Base-by-base conservation (phyloP, 1,284 basidiomycete genomes). In the Apiotrichum montevideense region DNA sequence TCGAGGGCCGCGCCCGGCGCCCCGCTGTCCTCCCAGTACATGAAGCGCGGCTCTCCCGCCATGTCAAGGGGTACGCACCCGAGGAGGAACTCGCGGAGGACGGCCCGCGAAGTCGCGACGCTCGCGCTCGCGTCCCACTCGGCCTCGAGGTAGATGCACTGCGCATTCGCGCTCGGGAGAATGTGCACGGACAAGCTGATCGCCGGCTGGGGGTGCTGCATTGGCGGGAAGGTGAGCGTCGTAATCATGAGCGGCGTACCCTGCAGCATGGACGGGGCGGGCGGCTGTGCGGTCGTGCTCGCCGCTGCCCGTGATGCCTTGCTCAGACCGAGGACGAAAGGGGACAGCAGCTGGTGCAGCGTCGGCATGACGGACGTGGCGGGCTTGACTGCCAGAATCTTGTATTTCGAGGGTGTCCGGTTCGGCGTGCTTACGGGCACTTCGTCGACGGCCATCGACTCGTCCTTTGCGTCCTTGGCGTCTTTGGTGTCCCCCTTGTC, bases 291-390 rank as follows among this genome's bases (percentile, higher is more conserved):
- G 2, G 72, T 73, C 4, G 65, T 67, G 6, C 61, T 63, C 15
- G 72, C 70, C 10, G 68, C 69, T 2, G 69, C 67, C 46, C 69
- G 62, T 14, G 71, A 70, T 6, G 63, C 52, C 61, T 75, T 75
- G 14, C 65, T 67, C 47, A 72, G 56, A 35, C 73, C 73, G 42
- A 75, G 61, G 2, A 72, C 72, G 47, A 75, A 71, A 5, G 68
- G 68, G 46, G 63, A 70, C 8, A 72, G 58, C 13, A 75, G 62
- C 39, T 68, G 67, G 35, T 72, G 70, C 33, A 66, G 68, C 14
- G 82, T 82, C 62, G 82, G 80, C 53, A 80, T 87, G 6, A 77
- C 84, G 57, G 84, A 87, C 64, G 83, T 87, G 34, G 85, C 85
- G 0, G 85, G 88, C 62, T 75, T 91, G 35, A 84, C 85, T 10